Conservation (phyloP, 2,329 filamentous ascomycete species). For the Bipolaris bicolor region DNA sequence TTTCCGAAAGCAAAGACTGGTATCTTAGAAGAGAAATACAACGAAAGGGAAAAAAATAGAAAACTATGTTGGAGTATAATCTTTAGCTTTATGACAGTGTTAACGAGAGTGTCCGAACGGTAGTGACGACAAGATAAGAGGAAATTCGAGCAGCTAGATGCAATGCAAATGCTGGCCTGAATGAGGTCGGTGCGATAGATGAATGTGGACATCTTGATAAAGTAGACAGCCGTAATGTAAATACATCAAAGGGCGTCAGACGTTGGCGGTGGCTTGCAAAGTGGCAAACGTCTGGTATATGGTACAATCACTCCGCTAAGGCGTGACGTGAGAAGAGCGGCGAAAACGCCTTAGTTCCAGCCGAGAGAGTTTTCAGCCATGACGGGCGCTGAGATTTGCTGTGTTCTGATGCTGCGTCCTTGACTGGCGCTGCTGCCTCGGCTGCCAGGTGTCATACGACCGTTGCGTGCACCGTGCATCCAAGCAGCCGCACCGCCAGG, state of each 20-base stretch:
- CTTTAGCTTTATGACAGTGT: constrained; percentile 34
- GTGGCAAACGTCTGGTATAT: constrained; percentile 30
- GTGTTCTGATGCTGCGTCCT: constrained; percentile 66
- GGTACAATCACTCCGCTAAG: constrained; percentile 36
- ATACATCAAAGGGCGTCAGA: constrained; percentile 26
- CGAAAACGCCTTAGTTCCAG: constrained; percentile 73
- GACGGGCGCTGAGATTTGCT: constrained; percentile 85
- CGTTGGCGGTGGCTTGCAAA: constrained; percentile 5
- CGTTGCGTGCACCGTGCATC: constrained; percentile 53
- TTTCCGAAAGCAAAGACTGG: constrained; percentile 44
- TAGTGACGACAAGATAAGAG: constrained; percentile 26
- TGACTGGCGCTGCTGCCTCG: constrained; percentile 65
- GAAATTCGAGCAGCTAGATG: constrained; percentile 22
- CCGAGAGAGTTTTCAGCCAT: constrained; percentile 94
- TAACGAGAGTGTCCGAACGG: constrained; percentile 47
- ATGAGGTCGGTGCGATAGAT: constrained; percentile 18
- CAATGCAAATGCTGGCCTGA: constrained; percentile 25
- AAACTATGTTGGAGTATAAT: constrained; percentile 34
- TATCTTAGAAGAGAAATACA: constrained; percentile 52
- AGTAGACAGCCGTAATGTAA: constrained; percentile 18
- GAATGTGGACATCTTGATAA: constrained; percentile 7
- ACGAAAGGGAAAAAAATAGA: constrained; percentile 23
- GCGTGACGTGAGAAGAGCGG: constrained; percentile 8
- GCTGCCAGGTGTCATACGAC: constrained; percentile 50
- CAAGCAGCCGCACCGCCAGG: constrained; percentile 55